These are phyloP conservation scores for Penicillium sp. DNA, from an alignment of 2,329 filamentous ascomycete genomes.

Conservation along the genomic window DNA sequence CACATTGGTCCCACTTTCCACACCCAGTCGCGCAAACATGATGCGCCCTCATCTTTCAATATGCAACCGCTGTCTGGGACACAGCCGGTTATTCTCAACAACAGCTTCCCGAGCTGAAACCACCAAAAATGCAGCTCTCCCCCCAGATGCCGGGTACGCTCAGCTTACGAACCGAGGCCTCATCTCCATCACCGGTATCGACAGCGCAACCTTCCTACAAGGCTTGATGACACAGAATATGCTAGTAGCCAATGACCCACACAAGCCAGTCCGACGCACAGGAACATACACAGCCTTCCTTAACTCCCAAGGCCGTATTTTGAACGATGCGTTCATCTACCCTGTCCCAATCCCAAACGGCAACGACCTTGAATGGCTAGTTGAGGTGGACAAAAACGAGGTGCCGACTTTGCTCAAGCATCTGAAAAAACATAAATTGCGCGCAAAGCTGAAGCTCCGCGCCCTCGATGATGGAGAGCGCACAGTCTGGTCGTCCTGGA, in stretches of 20 bases:
- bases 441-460: constrained; percentile 72
- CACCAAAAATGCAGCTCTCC: constrained; percentile 30
- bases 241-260: constrained; percentile 46
- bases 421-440: constrained; percentile 80
- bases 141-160: constrained; percentile 48
- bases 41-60: constrained; percentile 33
- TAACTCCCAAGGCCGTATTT: constrained; percentile 77
- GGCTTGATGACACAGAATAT: constrained; percentile 79
- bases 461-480: constrained; percentile 65
- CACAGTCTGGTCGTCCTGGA: constrained; percentile 74
- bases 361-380: constrained; percentile 58
- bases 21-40: constrained; percentile 18
- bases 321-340: constrained; percentile 91
- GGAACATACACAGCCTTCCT: constrained; percentile 83
- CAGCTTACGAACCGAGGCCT: constrained; percentile 71
- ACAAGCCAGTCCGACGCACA: constrained; percentile 34
- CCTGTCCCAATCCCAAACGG: constrained; percentile 48
- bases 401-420: constrained; percentile 65
- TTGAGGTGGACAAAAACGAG: constrained; percentile 78
- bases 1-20: constrained; percentile 8
- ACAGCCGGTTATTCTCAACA: constrained; percentile 32
- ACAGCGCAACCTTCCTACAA: constrained; percentile 82
- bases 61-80: constrained; percentile 32
- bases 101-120: constrained; percentile 12
- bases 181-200: constrained; percentile 74